phyloP scores from a whole-genome alignment of 768 basidiomycete species.

The Lentinula detonsa region DNA sequence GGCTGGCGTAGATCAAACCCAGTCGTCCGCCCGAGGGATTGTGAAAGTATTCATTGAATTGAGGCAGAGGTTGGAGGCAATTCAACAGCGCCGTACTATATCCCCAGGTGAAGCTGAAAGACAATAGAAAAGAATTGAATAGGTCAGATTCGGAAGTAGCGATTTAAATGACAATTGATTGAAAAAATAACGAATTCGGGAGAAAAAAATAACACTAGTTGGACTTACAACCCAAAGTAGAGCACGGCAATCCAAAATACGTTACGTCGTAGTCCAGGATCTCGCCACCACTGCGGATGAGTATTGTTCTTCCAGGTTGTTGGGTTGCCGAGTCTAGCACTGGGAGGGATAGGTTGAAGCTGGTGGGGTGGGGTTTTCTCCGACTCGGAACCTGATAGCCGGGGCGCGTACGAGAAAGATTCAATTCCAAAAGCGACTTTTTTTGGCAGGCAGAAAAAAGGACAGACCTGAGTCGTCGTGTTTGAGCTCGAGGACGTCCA shows the following conservation, averaged over 20 bases:
- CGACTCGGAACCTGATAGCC: not conserved
- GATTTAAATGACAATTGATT: not conserved
- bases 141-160: not conserved
- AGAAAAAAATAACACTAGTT: not conserved
- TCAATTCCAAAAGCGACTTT: not conserved
- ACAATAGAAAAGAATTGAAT: not conserved
- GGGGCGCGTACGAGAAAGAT: not conserved
- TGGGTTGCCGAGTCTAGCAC: not conserved
- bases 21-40: conserved; percentile 1
- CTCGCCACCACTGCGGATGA: conserved; percentile 3
- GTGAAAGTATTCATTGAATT: conserved; percentile 5
- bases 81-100: conserved; percentile 3
- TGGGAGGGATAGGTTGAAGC: not conserved
- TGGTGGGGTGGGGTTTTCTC: not conserved
- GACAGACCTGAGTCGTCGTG: not conserved
- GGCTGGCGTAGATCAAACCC: conserved; percentile 2
- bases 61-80: conserved; percentile 1
- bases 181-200: not conserved
- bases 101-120: conserved; percentile 1
- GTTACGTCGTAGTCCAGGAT: not conserved
- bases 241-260: conserved; percentile 4
- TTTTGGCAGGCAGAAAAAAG: not conserved
- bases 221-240: conserved; percentile 4
- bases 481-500: not conserved
- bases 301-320: conserved; percentile 1